These are phyloP conservation scores for Amanita exitialis DNA, from an alignment of 768 basidiomycete genomes.

Conservation along the genomic window DNA sequence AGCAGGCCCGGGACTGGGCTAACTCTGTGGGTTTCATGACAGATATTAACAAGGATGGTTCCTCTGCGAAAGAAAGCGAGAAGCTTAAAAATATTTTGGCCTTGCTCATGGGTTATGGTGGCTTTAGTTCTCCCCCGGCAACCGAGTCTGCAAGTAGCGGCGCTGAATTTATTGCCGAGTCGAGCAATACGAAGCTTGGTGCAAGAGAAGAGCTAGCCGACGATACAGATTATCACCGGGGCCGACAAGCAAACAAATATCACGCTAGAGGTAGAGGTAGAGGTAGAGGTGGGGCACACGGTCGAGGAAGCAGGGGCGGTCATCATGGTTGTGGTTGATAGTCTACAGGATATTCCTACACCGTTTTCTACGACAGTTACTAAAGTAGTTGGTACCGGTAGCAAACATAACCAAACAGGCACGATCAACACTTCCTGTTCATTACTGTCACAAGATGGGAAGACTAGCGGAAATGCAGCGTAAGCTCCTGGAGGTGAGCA, in stretches of 20 bases:
- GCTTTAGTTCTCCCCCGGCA: conserved; percentile 36
- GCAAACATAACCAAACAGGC: conserved; percentile 12
- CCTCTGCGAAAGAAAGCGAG: conserved; percentile 17
- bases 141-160: not conserved
- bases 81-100: conserved; percentile 41
- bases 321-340: not conserved
- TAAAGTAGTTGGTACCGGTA: not conserved
- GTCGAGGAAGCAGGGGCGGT: not conserved
- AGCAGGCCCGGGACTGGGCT: conserved; percentile 38
- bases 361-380: not conserved
- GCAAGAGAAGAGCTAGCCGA: not conserved
- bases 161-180: conserved; percentile 2
- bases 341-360: no score
- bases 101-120: conserved; percentile 41
- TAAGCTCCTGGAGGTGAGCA: conserved; percentile 59
- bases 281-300: not conserved
- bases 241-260: not conserved
- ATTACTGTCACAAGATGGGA: conserved; percentile 55
- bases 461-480: conserved; percentile 96
- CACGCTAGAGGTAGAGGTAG: not conserved
- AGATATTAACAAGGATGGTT: conserved; percentile 11
- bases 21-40: conserved; percentile 22
- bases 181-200: not conserved
- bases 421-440: not conserved
- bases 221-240: not conserved